Conservation (phyloP, 2,329 filamentous ascomycete genomes). For the Alternaria rosae region DNA sequence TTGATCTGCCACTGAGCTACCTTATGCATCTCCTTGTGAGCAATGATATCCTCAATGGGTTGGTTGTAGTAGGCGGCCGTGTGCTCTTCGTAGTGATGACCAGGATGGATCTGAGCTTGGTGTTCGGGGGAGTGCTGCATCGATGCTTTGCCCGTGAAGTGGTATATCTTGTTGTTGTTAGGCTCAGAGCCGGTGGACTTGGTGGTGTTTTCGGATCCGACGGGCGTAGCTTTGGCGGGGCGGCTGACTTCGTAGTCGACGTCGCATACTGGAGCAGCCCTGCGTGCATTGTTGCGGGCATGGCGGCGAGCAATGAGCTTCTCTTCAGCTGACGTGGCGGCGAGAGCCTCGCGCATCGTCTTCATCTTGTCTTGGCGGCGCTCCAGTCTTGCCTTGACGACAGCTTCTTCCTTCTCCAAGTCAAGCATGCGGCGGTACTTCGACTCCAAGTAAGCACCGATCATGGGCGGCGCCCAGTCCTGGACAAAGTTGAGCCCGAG, state of each 20-base stretch:
- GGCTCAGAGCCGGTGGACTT: not conserved
- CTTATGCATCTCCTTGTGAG: slow-evolving; percentile 2
- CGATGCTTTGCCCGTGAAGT: not conserved
- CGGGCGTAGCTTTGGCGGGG: not conserved
- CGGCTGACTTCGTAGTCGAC: not conserved
- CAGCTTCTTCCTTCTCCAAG: slow-evolving; percentile 27
- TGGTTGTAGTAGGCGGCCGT: not conserved
- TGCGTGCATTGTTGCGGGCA: not conserved
- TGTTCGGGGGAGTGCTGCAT: not conserved
- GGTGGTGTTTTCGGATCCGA: not conserved
- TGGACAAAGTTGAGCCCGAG: slow-evolving; percentile 32
- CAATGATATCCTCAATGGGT: not conserved
- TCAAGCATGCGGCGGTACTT: slow-evolving; percentile 36
- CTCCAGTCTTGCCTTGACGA: slow-evolving; percentile 9
- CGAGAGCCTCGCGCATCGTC: not conserved
- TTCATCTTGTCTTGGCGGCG: slow-evolving; percentile 11
- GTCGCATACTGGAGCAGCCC: not conserved
- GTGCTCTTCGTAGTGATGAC: not conserved
- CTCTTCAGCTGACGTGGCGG: not conserved
- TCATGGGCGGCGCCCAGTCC: slow-evolving; percentile 35
- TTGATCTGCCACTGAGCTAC: slow-evolving; percentile 28
- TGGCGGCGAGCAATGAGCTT: not conserved
- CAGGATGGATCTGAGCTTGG: not conserved
- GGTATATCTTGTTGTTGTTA: not conserved
- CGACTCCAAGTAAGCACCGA: slow-evolving; percentile 33